Conservation (phyloP, 2,329 filamentous ascomycete species). For the Botrytis pseudocinerea region DNA sequence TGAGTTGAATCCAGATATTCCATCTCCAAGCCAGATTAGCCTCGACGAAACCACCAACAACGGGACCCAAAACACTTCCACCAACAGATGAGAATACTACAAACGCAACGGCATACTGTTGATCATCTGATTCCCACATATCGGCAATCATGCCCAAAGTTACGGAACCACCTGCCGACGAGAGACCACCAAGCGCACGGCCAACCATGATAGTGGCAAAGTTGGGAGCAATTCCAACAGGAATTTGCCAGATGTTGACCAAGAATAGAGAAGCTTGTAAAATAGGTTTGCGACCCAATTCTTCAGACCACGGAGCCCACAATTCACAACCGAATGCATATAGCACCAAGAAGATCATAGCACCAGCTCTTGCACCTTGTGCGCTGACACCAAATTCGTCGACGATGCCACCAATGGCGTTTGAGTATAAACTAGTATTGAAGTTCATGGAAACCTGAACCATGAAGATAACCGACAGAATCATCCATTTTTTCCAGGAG, state of each 20-base stretch:
- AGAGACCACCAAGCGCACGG: constrained; percentile 68
- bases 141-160: constrained; percentile 76
- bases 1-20: constrained; percentile 84
- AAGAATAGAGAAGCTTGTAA: constrained; percentile 71
- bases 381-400: constrained; percentile 67
- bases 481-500: constrained; percentile 65
- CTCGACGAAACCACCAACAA: constrained; percentile 76
- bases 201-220: constrained; percentile 70
- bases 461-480: constrained; percentile 70
- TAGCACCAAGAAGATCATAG: constrained; percentile 74
- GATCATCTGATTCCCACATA: constrained; percentile 68
- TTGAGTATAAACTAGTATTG: constrained; percentile 74
- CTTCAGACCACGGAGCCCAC: constrained; percentile 87
- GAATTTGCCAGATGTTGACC: constrained; percentile 76
- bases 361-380: constrained; percentile 70
- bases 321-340: constrained; percentile 87
- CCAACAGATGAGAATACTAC: constrained; percentile 79
- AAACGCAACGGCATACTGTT: constrained; percentile 75
- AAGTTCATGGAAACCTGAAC: constrained; percentile 79
- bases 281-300: constrained; percentile 74
- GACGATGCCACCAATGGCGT: constrained; percentile 64
- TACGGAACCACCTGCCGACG: constrained; percentile 71
- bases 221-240: constrained; percentile 71
- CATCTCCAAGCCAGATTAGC: constrained; percentile 68
- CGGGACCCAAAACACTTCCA: constrained; percentile 73